Evolutionary conservation across 192 early-diverging fungal genomes (phyloP).

Genomic region (Backusella parvicylindrica): DNA sequence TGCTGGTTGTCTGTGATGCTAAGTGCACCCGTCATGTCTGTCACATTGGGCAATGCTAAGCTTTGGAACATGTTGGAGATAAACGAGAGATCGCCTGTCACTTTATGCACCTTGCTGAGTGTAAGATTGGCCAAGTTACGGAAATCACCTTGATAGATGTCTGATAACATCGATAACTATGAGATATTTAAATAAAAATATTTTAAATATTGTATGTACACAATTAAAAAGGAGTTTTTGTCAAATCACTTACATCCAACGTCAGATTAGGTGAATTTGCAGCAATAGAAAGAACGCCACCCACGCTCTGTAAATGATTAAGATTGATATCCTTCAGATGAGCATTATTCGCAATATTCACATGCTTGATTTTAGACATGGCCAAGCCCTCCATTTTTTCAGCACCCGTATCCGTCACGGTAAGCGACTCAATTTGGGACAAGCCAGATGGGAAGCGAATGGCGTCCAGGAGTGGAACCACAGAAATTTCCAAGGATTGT

Average conservation of each 20-base stretch:
- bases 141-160: constrained; percentile 57
- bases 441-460: constrained; percentile 29
- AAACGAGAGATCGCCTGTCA: constrained; percentile 55
- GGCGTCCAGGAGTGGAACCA: constrained; percentile 10
- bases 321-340: constrained; percentile 28
- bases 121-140: constrained; percentile 45
- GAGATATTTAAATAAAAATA: too few relatives aligned
- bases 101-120: constrained; percentile 41
- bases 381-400: constrained; percentile 19
- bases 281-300: constrained; percentile 9
- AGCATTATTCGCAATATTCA: constrained; percentile 25
- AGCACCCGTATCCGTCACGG: constrained; percentile 24
- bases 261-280: constrained; percentile 15
- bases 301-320: neutral
- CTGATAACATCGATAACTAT: constrained; percentile 17
- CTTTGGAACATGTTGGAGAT: constrained; percentile 53
- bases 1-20: constrained; percentile 54
- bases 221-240: too few relatives aligned
- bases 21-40: constrained; percentile 44
- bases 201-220: too few relatives aligned
- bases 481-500: constrained; percentile 14
- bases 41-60: constrained; percentile 44
- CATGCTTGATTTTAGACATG: neutral
- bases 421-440: constrained; percentile 23
- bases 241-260: constrained; percentile 20